Percentiles rank a stretch among this genome's conserved stretches.
Conservation (phyloP, 1,284 basidiomycete species). For the Cryptococcus sp. region DNA sequence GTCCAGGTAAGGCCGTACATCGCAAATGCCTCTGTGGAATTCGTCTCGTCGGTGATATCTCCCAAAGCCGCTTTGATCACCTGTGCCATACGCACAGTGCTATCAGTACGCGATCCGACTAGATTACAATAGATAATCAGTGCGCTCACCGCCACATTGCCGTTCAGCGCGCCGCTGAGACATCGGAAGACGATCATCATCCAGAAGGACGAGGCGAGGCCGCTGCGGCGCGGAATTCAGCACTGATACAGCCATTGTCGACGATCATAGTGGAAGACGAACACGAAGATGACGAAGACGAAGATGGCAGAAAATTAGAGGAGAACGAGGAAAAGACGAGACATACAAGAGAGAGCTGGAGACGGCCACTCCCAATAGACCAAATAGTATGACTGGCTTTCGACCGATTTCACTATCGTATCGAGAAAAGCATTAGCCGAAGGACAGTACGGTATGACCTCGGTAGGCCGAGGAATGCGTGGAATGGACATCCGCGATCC, state of each 20-base stretch:
- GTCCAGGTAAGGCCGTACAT: constrained; percentile 52
- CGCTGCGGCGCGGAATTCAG: constrained; percentile 21
- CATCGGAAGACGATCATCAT: constrained; percentile 45
- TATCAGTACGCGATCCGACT: background rate
- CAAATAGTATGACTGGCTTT: constrained; percentile 46
- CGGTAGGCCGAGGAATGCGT: background rate
- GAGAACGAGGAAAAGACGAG: too few species aligned
- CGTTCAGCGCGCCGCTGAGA: constrained; percentile 45
- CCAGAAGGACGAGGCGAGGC: constrained; percentile 45
- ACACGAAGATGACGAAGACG: too few species aligned
- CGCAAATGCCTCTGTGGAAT: constrained; percentile 51
- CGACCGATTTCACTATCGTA: constrained; percentile 39
- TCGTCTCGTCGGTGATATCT: constrained; percentile 51
- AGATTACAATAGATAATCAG: background rate
- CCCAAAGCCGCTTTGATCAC: constrained; percentile 48
- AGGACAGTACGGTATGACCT: background rate
- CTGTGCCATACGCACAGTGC: constrained; percentile 1
- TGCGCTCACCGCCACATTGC: constrained; percentile 47
- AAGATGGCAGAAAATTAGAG: too few species aligned
- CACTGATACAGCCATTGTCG: background rate
- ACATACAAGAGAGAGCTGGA: constrained; percentile 45
- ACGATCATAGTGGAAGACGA: too few species aligned
- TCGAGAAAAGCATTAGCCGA: constrained; percentile 3
- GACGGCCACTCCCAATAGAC: constrained; percentile 44
- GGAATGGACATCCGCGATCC: too few species aligned